These are phyloP conservation scores for Mallotus nudiflorus DNA, from an alignment of 345 rosid species.

Conservation along the genomic window DNA sequence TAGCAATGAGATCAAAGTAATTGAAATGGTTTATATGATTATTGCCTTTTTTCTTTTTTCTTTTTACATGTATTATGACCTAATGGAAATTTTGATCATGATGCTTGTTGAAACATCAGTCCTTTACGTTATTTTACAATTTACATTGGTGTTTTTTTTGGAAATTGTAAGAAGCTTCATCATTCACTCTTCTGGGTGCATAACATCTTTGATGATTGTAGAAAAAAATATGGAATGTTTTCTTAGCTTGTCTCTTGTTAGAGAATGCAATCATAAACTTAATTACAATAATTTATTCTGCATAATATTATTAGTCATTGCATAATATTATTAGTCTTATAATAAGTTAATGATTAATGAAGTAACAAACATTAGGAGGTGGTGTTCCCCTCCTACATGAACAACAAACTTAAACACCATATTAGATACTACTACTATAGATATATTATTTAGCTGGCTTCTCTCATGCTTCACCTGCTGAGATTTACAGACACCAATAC, in stretches of 20 bases:
- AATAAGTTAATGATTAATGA: conserved; percentile 1
- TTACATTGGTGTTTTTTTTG: background rate
- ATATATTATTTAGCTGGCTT: background rate
- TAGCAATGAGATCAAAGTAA: too few species aligned
- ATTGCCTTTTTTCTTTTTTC: too few species aligned
- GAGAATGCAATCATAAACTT: too few species aligned
- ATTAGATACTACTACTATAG: conserved; percentile 11
- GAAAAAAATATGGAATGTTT: background rate
- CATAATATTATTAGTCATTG: too few species aligned
- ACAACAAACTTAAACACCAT: conserved; percentile 1
- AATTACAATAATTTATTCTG: background rate
- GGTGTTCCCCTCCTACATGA: background rate
- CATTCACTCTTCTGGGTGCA: background rate
- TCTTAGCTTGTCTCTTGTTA: background rate
- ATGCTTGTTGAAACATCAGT: too few species aligned
- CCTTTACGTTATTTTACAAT: too few species aligned
- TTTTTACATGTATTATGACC: too few species aligned
- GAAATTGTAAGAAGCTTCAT: background rate
- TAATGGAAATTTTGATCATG: too few species aligned
- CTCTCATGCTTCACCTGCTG: background rate
- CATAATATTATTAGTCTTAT: background rate
- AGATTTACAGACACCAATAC: background rate
- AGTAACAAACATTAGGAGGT: conserved; percentile 5
- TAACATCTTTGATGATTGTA: background rate
- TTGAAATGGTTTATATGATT: too few species aligned